Base-by-base conservation (phyloP, 331 rosid genomes). In the Erythrophleum ivorense region DNA sequence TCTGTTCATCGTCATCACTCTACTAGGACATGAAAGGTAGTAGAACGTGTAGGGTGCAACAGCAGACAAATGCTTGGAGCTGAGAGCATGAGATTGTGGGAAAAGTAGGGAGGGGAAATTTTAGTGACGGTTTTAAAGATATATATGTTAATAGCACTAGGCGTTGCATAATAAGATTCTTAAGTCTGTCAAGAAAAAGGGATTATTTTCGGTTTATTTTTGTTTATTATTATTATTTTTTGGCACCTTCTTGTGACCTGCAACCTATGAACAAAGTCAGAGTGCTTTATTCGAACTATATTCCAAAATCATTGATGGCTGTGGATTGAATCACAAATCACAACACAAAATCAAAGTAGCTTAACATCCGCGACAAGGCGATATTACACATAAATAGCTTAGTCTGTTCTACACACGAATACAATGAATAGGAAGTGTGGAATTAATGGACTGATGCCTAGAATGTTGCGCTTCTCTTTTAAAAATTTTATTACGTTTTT, bases 181-280 rank as follows among this genome's bases (percentile, higher is more conserved):
- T 76, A 94, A 94, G 93, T 97, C 98, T 80, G 97, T 94, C 21
- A 92, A 94, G 97, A 94, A 94, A 85, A 94, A 94, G 94, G 97
- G 98, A 71, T 71, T 71, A 34, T 80, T 36, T 73, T 52, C 29
- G 29, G 29, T 24, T 24, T 24, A 24, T 45, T 34, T n/a, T 40
- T 40, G 19, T 76, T 77, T 21, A 46, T 63, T 77, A 36, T 49
- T 63, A 24, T 13, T 76, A 80, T 74, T 24, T 24, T 24, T 24
- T 21, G 11, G 41, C 14, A 65, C 40, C 33, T 64, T 41, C 65
- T 60, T 45, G 64, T 52, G 71, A 59, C 34, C 64, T 53, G 40
- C 46, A 60, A 50, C 58, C 24, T 73, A 18, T 21, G 71, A 81
- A 68, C 62, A 50, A 65, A 78, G 72, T 54, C 38, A 58, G n/a